Percentiles rank a stretch among this genome's conserved stretches.
Conservation (phyloP, 163 green algal genomes). For the Scenedesmus sp. region DNA sequence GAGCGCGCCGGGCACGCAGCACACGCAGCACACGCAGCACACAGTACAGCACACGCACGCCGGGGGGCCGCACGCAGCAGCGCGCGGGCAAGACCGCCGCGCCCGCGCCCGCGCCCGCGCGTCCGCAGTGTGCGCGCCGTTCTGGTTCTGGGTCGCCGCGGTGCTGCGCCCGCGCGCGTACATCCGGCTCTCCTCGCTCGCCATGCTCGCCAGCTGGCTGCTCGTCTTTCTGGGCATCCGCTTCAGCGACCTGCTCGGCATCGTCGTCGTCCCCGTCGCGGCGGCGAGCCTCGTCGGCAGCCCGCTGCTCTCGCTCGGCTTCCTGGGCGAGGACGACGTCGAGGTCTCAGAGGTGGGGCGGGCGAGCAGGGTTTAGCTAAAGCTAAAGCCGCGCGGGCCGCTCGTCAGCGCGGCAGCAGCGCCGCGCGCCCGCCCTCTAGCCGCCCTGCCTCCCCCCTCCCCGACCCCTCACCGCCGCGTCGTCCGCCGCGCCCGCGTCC, state of each 20-base stretch:
- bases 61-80: no score
- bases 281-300: neutral
- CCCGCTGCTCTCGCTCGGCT: neutral
- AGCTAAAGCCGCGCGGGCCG: no score
- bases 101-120: no score
- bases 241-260: neutral
- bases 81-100: no score
- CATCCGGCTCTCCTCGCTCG: neutral
- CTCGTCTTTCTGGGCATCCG: conserved; percentile 6
- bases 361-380: no score
- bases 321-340: conserved; percentile 19
- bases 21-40: neutral
- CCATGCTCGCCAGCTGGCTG: neutral
- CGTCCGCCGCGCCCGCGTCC: no score
- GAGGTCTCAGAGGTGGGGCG: conserved; percentile 4
- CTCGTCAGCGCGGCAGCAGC: no score
- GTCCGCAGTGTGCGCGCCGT: conserved; percentile 1
- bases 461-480: no score
- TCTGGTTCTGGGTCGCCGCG: conserved; percentile 15
- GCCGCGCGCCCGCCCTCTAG: no score
- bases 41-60: no score
- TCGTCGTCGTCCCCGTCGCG: neutral
- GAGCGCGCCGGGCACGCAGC: neutral
- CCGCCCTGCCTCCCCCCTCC: no score
- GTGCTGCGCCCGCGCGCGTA: neutral